A percentile compares a stretch with the other conserved stretches of the same genome.
These are phyloP conservation scores for Ceratocystis cacaofunesta DNA, from an alignment of 2,329 filamentous ascomycete species.

Conservation along the genomic window DNA sequence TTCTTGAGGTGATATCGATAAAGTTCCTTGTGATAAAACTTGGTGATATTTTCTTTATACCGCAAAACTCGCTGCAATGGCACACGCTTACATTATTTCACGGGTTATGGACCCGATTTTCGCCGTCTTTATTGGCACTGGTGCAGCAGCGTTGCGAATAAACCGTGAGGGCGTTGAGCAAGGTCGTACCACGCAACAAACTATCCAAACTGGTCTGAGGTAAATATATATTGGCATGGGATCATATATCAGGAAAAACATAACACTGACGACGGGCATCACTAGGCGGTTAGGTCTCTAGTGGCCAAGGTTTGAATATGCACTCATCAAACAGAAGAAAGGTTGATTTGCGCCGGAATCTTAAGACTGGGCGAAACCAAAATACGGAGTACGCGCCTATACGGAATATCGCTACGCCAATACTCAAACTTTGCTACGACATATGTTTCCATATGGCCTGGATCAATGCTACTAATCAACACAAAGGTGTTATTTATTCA, in stretches of 20 bases:
- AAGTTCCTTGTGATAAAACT: neutral
- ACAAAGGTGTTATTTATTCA: neutral
- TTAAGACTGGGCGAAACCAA: neutral
- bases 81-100: slow-evolving; percentile 46
- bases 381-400: neutral
- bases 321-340: neutral
- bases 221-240: slow-evolving; percentile 20
- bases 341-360: neutral
- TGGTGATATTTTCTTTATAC: neutral
- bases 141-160: slow-evolving; percentile 41
- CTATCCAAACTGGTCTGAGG: slow-evolving; percentile 32
- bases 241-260: no score
- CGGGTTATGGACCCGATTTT: slow-evolving; percentile 44
- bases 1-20: slow-evolving; percentile 1
- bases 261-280: slow-evolving; percentile 1
- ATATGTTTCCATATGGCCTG: neutral
- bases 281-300: slow-evolving; percentile 20
- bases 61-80: slow-evolving; percentile 28
- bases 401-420: neutral
- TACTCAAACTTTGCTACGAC: neutral
- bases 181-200: slow-evolving; percentile 37
- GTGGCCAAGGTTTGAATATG: neutral
- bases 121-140: slow-evolving; percentile 40
- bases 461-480: neutral
- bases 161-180: slow-evolving; percentile 46